Evolutionary conservation across 805 yeast genomes (phyloP), one percentile per base, ranked within the genome.

Genomic region (Schwanniomyces sp.): DNA sequence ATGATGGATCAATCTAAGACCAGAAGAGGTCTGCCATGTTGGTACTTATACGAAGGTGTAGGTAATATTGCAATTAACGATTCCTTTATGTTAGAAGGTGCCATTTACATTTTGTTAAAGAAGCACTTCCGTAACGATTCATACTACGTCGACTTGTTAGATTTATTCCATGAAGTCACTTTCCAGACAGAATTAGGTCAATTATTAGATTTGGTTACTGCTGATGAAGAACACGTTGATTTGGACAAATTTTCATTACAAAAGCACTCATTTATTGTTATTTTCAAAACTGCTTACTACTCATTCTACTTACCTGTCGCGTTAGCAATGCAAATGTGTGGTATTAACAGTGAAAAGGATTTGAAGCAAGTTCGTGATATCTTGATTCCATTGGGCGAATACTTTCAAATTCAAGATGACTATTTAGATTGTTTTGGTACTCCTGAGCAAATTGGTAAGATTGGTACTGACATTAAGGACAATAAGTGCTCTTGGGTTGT

Each of bases 361-460:
- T 79, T 94, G 66, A 79, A 88, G 65, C 98, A 92, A 75, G 97
- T 90, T 16, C 79, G 77, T 52, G 94, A 88, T 57, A 84, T 94
- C 37, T 79, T 94, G 68, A 84, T 94, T 54, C 97, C 97, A 47
- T 80, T 94, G 57, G 99, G 99, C 50, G 97, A 94, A 70, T 94
- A 94, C 69, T 94, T 94, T 85, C 99, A 94, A 76, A 89, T 94
- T 58, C 99, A 94, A 75, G 99, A 94, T 66, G 99, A 94, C 69
- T 94, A 79, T 75, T 81, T 94, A 56, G 99, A 94, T 71, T 89
- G 97, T 70, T 94, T 89, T 64, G 99, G 99, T 55, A 90, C 92
- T 59, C 97, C 99, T 38, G 95, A 88, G 64, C 90, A 92, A 62
- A 94, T 91, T 63, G 99, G 99, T 53, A 94, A 94, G 78, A 90